These are phyloP conservation scores for Arthrobotrys megalospora DNA, from an alignment of 2,329 filamentous ascomycete species.

Conservation along the genomic window DNA sequence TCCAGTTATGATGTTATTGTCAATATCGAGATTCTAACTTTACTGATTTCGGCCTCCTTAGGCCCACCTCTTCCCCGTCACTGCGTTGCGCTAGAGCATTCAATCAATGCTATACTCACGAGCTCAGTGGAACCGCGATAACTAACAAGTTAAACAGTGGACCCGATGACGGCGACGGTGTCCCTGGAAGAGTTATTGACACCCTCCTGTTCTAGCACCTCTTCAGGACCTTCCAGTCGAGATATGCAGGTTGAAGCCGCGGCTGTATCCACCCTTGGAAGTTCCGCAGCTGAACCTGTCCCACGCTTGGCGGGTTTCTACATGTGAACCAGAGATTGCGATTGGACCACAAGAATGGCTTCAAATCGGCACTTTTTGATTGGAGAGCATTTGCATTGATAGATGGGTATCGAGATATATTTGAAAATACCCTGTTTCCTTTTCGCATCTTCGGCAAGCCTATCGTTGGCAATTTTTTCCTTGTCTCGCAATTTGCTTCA, in stretches of 20 bases:
- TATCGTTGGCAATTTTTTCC: not conserved
- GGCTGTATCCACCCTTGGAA: slow-evolving; percentile 8
- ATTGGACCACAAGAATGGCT: not conserved
- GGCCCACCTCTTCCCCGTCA: not conserved
- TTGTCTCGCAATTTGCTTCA: not conserved
- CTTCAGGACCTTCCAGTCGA: slow-evolving; percentile 21
- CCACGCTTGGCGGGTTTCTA: slow-evolving; percentile 13
- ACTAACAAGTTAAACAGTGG: not conserved
- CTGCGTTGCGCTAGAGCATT: slow-evolving; percentile 4
- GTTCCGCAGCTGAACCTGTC: not conserved
- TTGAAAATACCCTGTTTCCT: not conserved
- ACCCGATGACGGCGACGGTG: not conserved
- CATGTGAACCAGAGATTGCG: slow-evolving; percentile 43
- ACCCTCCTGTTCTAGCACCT: not conserved
- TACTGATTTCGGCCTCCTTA: not conserved
- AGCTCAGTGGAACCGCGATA: slow-evolving; percentile 6
- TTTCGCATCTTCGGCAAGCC: not conserved
- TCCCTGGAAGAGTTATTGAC: slow-evolving; percentile 3
- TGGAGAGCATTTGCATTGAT: not conserved
- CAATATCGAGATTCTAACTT: not conserved
- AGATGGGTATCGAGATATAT: not conserved
- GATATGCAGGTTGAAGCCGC: slow-evolving; percentile 31
- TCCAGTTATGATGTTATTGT: slow-evolving; percentile 10
- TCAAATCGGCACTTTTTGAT: not conserved
- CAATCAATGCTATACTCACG: not conserved